Conservation (phyloP, 495 filamentous ascomycete species). For the Usnea hakonensis region DNA sequence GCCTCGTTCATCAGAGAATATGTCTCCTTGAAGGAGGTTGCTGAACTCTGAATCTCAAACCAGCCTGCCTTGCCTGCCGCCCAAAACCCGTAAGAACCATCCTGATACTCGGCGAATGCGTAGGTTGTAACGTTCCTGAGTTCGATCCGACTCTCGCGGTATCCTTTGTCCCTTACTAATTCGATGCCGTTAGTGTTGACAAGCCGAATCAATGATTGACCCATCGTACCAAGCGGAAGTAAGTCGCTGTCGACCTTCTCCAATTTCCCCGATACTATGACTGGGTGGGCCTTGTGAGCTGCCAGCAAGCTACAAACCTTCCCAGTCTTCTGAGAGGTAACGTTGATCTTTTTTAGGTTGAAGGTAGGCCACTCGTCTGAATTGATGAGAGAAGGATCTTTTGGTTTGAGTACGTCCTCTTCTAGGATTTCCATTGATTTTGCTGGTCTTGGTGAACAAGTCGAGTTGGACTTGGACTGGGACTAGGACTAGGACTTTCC, state of each 20-base stretch:
- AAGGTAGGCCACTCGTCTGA: conserved; percentile 57
- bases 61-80: conserved; percentile 70
- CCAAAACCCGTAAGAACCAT: conserved; percentile 60
- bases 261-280: conserved; percentile 48
- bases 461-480: neutral
- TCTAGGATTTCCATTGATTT: conserved; percentile 37
- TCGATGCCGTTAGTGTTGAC: conserved; percentile 24
- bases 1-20: conserved; percentile 63
- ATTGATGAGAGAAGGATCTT: conserved; percentile 45
- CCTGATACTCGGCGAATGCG: conserved; percentile 59
- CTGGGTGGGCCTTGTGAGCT: conserved; percentile 44
- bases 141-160: conserved; percentile 50
- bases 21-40: conserved; percentile 49
- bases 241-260: conserved; percentile 42
- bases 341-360: conserved; percentile 44
- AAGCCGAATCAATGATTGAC: neutral
- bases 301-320: conserved; percentile 46
- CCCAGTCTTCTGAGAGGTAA: conserved; percentile 43
- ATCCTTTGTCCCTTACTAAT: conserved; percentile 40
- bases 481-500: neutral
- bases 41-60: conserved; percentile 59
- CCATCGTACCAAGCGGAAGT: conserved; percentile 33
- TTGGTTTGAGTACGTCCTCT: conserved; percentile 47
- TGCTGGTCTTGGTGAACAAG: neutral
- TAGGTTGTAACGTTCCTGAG: conserved; percentile 56